Evolutionary conservation across 495 filamentous ascomycete genomes (phyloP).

Genomic region (Aspergillus panamensis): DNA sequence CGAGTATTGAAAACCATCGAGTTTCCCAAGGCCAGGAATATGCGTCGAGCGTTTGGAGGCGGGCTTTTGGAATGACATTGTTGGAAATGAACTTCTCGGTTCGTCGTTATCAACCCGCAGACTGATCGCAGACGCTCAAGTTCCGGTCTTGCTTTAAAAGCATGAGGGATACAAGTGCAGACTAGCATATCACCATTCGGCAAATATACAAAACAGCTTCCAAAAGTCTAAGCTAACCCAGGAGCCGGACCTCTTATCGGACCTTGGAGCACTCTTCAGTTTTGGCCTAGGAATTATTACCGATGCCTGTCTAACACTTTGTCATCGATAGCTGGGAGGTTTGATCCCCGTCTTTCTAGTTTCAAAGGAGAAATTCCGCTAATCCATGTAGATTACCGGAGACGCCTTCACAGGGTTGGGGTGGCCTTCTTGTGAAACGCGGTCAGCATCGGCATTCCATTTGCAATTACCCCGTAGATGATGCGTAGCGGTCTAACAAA

Average conservation of each 20-base stretch:
- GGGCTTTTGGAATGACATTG: constrained; percentile 29
- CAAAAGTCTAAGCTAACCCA: not conserved
- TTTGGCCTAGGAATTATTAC: constrained; percentile 36
- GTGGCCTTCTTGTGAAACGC: constrained; percentile 37
- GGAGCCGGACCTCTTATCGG: not conserved
- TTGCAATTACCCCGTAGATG: constrained; percentile 36
- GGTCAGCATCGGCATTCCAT: constrained; percentile 33
- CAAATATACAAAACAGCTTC: not conserved
- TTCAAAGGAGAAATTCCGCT: not conserved
- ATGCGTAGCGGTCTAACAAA: constrained; percentile 25
- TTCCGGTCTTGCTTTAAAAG: not conserved
- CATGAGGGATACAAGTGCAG: not conserved
- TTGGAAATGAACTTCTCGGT: not conserved
- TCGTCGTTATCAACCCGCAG: not conserved
- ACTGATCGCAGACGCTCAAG: not conserved
- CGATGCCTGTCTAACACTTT: constrained; percentile 33
- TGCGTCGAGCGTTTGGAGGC: constrained; percentile 21
- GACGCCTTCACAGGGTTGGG: constrained; percentile 36
- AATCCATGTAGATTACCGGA: constrained; percentile 29
- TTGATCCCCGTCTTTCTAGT: not conserved
- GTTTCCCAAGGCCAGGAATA: constrained; percentile 21
- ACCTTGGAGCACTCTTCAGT: constrained; percentile 34
- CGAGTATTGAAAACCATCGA: constrained; percentile 27
- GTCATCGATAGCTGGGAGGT: constrained; percentile 40
- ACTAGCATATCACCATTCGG: not conserved